Evolutionary conservation across 257 asterid genomes (phyloP), one percentile per base, ranked within the genome.

Genomic region (Misopates orontium): DNA sequence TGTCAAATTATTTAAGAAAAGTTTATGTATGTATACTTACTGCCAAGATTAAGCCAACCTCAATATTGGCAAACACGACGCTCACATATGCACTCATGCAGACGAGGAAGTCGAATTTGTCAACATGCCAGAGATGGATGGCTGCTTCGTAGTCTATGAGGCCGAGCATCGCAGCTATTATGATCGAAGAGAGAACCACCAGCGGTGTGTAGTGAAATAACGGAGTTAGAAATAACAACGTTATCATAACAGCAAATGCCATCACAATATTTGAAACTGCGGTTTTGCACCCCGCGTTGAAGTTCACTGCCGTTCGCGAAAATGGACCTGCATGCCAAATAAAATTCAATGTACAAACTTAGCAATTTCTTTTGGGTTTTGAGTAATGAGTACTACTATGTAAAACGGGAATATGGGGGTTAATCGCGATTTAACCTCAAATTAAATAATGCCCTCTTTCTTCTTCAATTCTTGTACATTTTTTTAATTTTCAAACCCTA

Each of bases 211-310:
- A 86, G 63, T 82, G 71, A 58, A 89, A 89, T 68, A 89, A 25
- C 5, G 96, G 95, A 20, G 90, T 89, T 48, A 89, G 88, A 28
- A 89, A 89, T 32, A 89, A 77, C 62, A 89, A 62, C 1, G 96
- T 89, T 66, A 86, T 75, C 96, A 89, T 82, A 63, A 89, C 95
- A n/a, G 92, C 87, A 1, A 78, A 78, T 32, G 95, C 87, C 96
- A 89, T 89, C 31, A 89, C 90, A 17, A 88, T 88, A 83, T 86
- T 88, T 48, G 96, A 86, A 18, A 81, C 87, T 54, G 91, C 83
- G 32, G 95, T 84, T 68, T 79, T 82, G 70, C 96, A 88, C 11
- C 96, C 96, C 32, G 96, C 91, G 56, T 86, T 88, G 75, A 77
- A 84, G 59, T 86, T 88, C 65, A 88, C 95, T 0, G 96, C 95